These are phyloP conservation scores for Trichophaea hybrida DNA, from an alignment of 2,329 filamentous ascomycete species.

Conservation along the genomic window DNA sequence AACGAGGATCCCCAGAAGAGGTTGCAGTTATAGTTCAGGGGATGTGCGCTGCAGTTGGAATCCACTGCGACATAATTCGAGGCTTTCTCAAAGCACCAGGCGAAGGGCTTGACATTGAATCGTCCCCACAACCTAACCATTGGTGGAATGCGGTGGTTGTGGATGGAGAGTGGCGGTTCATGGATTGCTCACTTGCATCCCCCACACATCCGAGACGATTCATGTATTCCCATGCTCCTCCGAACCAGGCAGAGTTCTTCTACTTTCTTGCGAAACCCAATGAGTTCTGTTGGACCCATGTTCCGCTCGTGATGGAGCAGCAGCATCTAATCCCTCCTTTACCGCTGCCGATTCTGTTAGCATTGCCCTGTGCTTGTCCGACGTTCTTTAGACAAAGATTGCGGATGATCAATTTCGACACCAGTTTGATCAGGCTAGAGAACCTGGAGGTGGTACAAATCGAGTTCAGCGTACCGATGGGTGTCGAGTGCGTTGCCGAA, in stretches of 20 bases:
- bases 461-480: slow-evolving; percentile 70
- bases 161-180: slow-evolving; percentile 89
- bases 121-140: slow-evolving; percentile 78
- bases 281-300: slow-evolving; percentile 90
- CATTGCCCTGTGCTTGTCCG: slow-evolving; percentile 72
- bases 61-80: slow-evolving; percentile 72
- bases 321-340: slow-evolving; percentile 88
- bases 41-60: slow-evolving; percentile 82
- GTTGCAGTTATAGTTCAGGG: slow-evolving; percentile 78
- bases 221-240: slow-evolving; percentile 59
- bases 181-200: slow-evolving; percentile 84
- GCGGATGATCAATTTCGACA: slow-evolving; percentile 80
- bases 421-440: slow-evolving; percentile 69
- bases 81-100: slow-evolving; percentile 87
- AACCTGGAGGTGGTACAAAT: slow-evolving; percentile 88
- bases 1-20: slow-evolving; percentile 74
- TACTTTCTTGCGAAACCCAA: slow-evolving; percentile 85
- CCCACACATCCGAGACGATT: slow-evolving; percentile 73
- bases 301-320: slow-evolving; percentile 72
- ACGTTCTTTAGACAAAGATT: slow-evolving; percentile 73
- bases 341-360: slow-evolving; percentile 69
- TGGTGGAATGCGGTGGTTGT: slow-evolving; percentile 95
- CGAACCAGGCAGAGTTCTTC: slow-evolving; percentile 64
- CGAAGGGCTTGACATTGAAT: slow-evolving; percentile 64
- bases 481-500: slow-evolving; percentile 84